Base-by-base conservation (phyloP, 2,329 filamentous ascomycete genomes). In the Monilinia laxa region DNA sequence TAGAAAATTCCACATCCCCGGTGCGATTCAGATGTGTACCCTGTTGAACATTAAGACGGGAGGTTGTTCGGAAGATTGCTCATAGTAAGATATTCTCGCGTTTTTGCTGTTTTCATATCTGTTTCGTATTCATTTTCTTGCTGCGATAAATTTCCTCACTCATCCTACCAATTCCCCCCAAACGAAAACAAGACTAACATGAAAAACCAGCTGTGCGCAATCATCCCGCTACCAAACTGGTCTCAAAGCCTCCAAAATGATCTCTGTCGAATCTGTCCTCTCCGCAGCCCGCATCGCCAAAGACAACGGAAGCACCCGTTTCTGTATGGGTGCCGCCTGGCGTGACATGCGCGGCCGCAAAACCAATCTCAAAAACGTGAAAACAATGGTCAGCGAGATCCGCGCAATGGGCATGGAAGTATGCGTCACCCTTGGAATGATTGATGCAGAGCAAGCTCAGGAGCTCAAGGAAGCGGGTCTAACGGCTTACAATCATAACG, bases 1-100 rank as follows among this genome's bases (percentile, higher is more conserved):
- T 79, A 88, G 92, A 56, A 89, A 90, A 73, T 96, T 96, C 81
- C 93, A 96, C 80, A 85, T 91, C 75, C 91, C 93, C 9, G 83
- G 88, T 57, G 88, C 91, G 38, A 91, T 97, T 70, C 93, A 97
- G 79, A 90, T 96, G 79, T 97, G 93, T 81, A 97, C 93, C 0
- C 83, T 97, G 67, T 96, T 96, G 91, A 96, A 96, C 82, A 97
- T 97, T 82, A 97, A 97, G 78, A 96, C 92, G 11, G 93, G 93
- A 65, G 93, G 93, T 58, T 97, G 93, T 80, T 92, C 87, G 73
- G 93, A 96, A 78, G 93, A 97, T 79, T 97, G 93, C 80, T 92
- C 90, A 31, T 97, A 97, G 72, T 72, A 42, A 66, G 71, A 70
- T 28, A 52, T 14, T 28, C 16, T 42, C 0, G 9, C 10, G 4